Evolutionary conservation across 2,329 filamentous ascomycete genomes (phyloP), one percentile per base, ranked within the genome.

Genomic region (Clarireedia hainanense): DNA sequence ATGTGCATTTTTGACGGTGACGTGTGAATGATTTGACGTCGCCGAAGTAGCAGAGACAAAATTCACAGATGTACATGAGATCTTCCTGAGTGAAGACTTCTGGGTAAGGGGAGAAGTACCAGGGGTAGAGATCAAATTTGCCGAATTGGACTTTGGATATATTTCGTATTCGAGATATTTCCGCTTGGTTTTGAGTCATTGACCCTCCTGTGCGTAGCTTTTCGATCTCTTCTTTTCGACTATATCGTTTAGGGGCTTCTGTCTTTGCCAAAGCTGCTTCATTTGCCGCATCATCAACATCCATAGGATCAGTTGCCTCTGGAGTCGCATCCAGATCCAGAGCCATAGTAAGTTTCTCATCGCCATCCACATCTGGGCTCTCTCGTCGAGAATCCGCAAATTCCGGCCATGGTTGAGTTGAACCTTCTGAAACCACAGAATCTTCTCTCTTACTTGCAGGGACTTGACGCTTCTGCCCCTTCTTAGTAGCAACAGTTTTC

Each of bases 31-130:
- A 84, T 61, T 88, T 89, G 56, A 84, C 76, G 67, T 91, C 85
- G 60, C 86, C 90, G 67, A 89, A 96, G 72, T 99, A 99, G 62
- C 83, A 86, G 24, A 99, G 79, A 67, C 94, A 99, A 73, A 96
- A 96, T 71, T 99, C 95, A 79, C 95, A 96, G 65, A 99, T 92
- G 74, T 88, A 96, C 62, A 97, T 89, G 61, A 94, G 80, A 63
- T 99, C 94, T 63, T 87, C 88, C 64, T 94, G 88, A 23, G 86
- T 86, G 69, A 95, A 97, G 2, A 85, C 78, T 67, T 95, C 88
- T 0, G 94, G 94, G 66, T 99, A 99, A 0, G 94, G 94, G 5
- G 91, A 96, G 74, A 99, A 99, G 72, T 99, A 99, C 94, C 94
- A 99, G 0, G 94, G 94, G 69, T 95, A 95, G 45, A 99, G 82